These are phyloP conservation scores for Tulasnella sp. DNA, from an alignment of 768 basidiomycete species.

Conservation along the genomic window DNA sequence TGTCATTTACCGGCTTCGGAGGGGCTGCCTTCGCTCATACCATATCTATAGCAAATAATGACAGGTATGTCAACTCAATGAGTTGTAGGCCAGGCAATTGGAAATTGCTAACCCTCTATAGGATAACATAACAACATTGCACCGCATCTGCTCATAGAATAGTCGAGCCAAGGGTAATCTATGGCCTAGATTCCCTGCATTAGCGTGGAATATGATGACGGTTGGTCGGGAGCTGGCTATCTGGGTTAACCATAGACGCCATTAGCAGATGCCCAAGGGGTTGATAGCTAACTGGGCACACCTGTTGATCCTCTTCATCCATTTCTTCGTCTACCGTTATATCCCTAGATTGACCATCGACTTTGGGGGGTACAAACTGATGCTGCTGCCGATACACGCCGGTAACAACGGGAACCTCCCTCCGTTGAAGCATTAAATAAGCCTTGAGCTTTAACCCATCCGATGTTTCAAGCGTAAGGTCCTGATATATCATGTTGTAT, in stretches of 20 bases:
- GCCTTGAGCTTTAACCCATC: conserved; percentile 62
- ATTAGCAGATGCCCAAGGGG: background rate
- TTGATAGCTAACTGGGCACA: conserved; percentile 22
- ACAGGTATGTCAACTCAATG: background rate
- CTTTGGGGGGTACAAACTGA: background rate
- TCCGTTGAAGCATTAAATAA: conserved; percentile 60
- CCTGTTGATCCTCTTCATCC: conserved; percentile 46
- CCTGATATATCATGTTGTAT: conserved; percentile 60
- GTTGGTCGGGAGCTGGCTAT: conserved; percentile 54
- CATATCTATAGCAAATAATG: conserved; percentile 46
- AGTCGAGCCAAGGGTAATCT: conserved; percentile 75
- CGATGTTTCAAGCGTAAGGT: conserved; percentile 54
- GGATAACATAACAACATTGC: conserved; percentile 88
- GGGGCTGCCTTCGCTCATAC: conserved; percentile 72
- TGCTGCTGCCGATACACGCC: conserved; percentile 6
- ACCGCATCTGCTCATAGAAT: conserved; percentile 70
- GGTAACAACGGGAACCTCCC: conserved; percentile 27
- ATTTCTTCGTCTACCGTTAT: conserved; percentile 27
- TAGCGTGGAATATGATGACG: conserved; percentile 80
- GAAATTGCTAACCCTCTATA: conserved; percentile 65
- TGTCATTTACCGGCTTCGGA: conserved; percentile 56
- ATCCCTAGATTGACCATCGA: background rate
- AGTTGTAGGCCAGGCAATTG: background rate
- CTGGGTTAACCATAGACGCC: conserved; percentile 20
- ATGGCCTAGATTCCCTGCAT: conserved; percentile 67